Base-by-base conservation (phyloP, 306 rosid species). In the Heteromeles arbutifolia region DNA sequence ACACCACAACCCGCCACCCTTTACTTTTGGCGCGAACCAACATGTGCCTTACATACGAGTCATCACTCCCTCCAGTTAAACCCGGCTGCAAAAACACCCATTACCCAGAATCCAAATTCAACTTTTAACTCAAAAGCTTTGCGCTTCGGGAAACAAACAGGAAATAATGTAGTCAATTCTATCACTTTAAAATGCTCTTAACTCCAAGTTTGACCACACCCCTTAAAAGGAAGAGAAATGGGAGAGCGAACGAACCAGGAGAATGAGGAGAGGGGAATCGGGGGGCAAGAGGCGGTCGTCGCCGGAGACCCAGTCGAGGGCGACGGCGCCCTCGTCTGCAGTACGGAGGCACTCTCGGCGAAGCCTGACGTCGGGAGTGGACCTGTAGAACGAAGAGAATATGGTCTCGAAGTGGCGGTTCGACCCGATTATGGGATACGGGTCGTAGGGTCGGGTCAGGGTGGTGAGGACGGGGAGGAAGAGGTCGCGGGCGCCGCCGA, bases 1-100 rank as follows among this genome's bases (percentile, higher is more conserved):
- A 95, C 37, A 95, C 93, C 25, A 89, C 93, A 31, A 85, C 99
- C 26, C 99, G 87, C 92, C 97, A 95, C 0, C 96, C 96, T 17
- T 80, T 78, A 58, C 74, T 86, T 84, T 87, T 77, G 77, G 97
- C 99, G 87, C 90, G 86, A 68, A 87, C 54, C 79, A 92, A 70
- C 96, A 95, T 75, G 71, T 95, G 97, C 69, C 92, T 89, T 75
- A 95, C 99, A 57, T 95, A 95, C 32, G 97, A 48, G 78, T 92
- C 97, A 1, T 58, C 86, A 52, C 99, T 92, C 48, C 97, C 99
- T 64, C 97, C 99, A 0, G 97, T 95, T 74, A 95, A 83, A 10
- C 99, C 97, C n/a, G 97, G 99, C 97, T 94, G 92, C 90, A 77
- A 56, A 48, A 72, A 26, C 77, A 64, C 11, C 44, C 74, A 64